Evolutionary conservation across 2,329 filamentous ascomycete species (phyloP), one percentile per base, ranked within the genome.

Genomic region (Aspergillus arachidicola): DNA sequence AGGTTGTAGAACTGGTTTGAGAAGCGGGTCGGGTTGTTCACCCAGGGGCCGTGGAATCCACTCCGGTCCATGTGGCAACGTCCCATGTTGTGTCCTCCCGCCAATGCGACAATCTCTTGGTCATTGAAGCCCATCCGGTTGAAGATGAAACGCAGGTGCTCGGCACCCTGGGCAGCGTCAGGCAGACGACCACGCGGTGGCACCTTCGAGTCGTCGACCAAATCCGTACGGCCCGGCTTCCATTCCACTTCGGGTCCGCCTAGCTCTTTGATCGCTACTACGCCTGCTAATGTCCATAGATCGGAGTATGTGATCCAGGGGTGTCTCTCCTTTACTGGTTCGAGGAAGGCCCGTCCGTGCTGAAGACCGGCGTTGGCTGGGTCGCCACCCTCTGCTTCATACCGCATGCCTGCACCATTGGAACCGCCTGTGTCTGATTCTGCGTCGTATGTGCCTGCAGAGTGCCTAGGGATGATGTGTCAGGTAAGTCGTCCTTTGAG

Each of bases 231-330:
- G 4, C 87, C 87, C 2, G 85, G 81, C 45, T 78, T 71, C 86
- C 87, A 90, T 6, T 78, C 67, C 28, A 89, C 80, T 2, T 80
- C 73, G 0, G 87, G 87, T 0, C 87, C 87, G 46, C 84, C 86
- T 84, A 89, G 85, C 63, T 84, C 85, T 67, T 83, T 74, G 71
- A 89, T 82, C 3, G 87, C 87, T 0, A 86, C 84, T 2, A 83
- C 82, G 51, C 84, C 86, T 0, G 86, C 86, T 36, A 90, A 78
- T 5, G 87, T 89, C 87, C 87, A 89, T 6, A 90, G 80, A 70
- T 90, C 87, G 2, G 87, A 81, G 75, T 89, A 89, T 30, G 87
- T 88, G 71, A 89, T 86, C 87, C 86, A 89, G 2, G 85, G 80
- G 72, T 88, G 83, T 54, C 80, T 80, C 23, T 75, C 74, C 72